Evolutionary conservation across 345 rosid genomes (phyloP), one percentile per base, ranked within the genome.

Genomic region (Linum trigynum): DNA sequence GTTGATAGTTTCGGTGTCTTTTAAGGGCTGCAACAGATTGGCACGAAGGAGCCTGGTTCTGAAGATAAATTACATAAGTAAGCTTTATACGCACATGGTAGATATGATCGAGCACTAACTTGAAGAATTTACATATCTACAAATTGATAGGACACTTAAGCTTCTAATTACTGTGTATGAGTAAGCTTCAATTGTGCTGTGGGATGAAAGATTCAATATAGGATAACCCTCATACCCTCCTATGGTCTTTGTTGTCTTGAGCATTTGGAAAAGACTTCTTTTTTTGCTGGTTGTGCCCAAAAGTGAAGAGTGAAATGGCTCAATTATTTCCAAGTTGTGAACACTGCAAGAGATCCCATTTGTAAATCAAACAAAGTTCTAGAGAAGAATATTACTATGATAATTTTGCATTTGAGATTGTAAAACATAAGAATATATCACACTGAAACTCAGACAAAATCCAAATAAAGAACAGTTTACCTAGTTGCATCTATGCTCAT

Each of bases 11-110:
- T 86, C 89, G 56, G 84, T 83, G 77, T 92, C 98, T 82, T 90
- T 92, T 72, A 90, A 71, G 66, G 98, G 98, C 89, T 92, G 98
- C 78, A 92, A 79, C 70, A 92, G 84, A 78, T 92, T 92, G 71
- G 98, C 98, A 55, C 97, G 94, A 50, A 92, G 96, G 77, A 92
- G 92, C 77, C 97, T 85, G 68, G 96, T 86, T 87, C 98, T 92
- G 87, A 61, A 70, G 71, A 82, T 69, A 70, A 75, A 59, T 71
- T 71, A 64, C 4, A 65, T 1, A 43, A 43, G 50, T 43, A 11
- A 43, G 10, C 6, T 43, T 43, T 43, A 43, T 5, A 5, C 6
- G 6, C 10, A 7, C 10, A 43, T 43, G 53, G 14, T 48, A 9
- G 53, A 48, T 9, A 48, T 48, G 14, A 10, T 4, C 14, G 14